Evolutionary conservation across 1,139 yeast species (phyloP).

Genomic region (Taphrina flavorubra): DNA sequence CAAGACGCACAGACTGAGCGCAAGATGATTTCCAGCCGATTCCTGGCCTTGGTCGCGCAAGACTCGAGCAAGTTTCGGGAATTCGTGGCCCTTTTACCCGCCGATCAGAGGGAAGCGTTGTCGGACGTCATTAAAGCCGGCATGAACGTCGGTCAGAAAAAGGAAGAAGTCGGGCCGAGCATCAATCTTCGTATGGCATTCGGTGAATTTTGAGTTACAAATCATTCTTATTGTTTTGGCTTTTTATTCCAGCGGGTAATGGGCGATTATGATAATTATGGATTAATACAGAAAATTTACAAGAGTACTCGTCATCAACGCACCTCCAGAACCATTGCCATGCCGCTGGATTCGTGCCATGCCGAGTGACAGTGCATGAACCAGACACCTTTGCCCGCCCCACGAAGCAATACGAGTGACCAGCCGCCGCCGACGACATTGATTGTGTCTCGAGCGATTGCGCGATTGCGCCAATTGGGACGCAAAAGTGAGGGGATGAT

Average conservation of each 20-base stretch:
- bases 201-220: slow-evolving; percentile 8
- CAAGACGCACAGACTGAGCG: slow-evolving; percentile 8
- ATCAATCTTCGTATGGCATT: slow-evolving; percentile 27
- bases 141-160: slow-evolving; percentile 6
- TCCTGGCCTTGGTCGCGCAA: slow-evolving; percentile 2
- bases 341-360: slow-evolving; percentile 82
- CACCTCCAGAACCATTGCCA: slow-evolving; percentile 56
- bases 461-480: slow-evolving; percentile 52
- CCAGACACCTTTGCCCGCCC: slow-evolving; percentile 84
- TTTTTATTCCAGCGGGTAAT: too few relatives aligned
- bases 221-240: too few relatives aligned
- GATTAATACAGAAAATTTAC: too few relatives aligned
- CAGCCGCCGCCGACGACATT: slow-evolving; percentile 67
- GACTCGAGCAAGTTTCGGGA: neutral
- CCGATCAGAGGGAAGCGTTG: slow-evolving; percentile 3
- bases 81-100: neutral
- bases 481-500: slow-evolving; percentile 56
- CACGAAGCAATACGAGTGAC: slow-evolving; percentile 65
- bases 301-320: neutral
- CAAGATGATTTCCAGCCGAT: neutral
- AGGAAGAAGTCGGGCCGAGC: slow-evolving; percentile 23
- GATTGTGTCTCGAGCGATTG: slow-evolving; percentile 71
- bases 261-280: neutral
- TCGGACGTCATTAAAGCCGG: slow-evolving; percentile 11
- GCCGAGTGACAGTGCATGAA: slow-evolving; percentile 83